These are phyloP conservation scores for Gelatoporia subvermispora DNA, from an alignment of 768 basidiomycete genomes.

Conservation along the genomic window DNA sequence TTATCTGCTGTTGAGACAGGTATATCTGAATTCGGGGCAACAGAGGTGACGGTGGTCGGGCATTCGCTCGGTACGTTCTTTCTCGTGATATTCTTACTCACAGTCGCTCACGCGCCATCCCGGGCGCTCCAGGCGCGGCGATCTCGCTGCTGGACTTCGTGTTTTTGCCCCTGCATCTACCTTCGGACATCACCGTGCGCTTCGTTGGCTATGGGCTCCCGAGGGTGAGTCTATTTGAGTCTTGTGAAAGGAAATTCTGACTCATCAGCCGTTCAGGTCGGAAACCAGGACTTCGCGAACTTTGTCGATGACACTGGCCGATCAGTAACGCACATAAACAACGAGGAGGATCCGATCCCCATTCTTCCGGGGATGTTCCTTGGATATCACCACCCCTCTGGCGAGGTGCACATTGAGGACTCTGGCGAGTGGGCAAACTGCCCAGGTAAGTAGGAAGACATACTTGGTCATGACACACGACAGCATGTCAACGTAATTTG, in stretches of 20 bases:
- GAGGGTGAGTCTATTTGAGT: slow-evolving; percentile 14
- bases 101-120: neutral
- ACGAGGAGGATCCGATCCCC: slow-evolving; percentile 39
- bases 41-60: slow-evolving; percentile 39
- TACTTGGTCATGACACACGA: no score
- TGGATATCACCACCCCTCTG: slow-evolving; percentile 43
- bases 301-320: slow-evolving; percentile 42
- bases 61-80: slow-evolving; percentile 31
- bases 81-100: neutral
- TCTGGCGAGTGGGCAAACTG: slow-evolving; percentile 51
- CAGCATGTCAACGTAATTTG: no score
- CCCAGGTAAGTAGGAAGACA: slow-evolving; percentile 24
- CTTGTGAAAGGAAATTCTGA: neutral
- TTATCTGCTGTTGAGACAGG: slow-evolving; percentile 41
- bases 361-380: slow-evolving; percentile 27
- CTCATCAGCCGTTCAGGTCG: slow-evolving; percentile 30
- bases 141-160: slow-evolving; percentile 47
- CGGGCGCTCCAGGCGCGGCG: slow-evolving; percentile 37
- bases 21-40: slow-evolving; percentile 30
- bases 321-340: slow-evolving; percentile 50
- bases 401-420: slow-evolving; percentile 36
- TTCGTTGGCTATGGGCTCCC: slow-evolving; percentile 29
- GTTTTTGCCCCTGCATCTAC: slow-evolving; percentile 43
- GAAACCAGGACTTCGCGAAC: slow-evolving; percentile 57
- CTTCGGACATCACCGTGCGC: slow-evolving; percentile 25